A percentile compares a stretch with the other conserved stretches of the same genome.
These are phyloP conservation scores for Cyberlindnera bimundalis DNA, from an alignment of 805 yeast species.

Conservation along the genomic window DNA sequence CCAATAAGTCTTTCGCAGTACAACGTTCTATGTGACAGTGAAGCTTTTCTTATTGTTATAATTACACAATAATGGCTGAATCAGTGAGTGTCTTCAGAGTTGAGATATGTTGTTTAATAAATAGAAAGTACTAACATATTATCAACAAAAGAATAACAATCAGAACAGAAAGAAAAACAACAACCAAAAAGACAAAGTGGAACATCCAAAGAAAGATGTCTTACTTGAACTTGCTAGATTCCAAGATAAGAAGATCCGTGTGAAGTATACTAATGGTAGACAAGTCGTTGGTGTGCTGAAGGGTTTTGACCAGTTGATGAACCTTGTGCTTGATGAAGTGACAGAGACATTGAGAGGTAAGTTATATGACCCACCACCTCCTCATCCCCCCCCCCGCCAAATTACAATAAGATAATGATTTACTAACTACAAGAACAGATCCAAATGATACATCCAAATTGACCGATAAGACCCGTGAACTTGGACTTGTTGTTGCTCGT, in stretches of 20 bases:
- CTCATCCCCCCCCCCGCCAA: no score
- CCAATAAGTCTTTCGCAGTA: no score
- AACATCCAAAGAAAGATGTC: constrained; percentile 80
- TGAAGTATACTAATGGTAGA: constrained; percentile 84
- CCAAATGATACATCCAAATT: constrained; percentile 56
- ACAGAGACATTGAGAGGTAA: constrained; percentile 59
- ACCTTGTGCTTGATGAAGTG: constrained; percentile 69
- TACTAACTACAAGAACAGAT: constrained; percentile 33
- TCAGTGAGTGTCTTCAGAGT: not conserved
- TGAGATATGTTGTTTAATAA: no score
- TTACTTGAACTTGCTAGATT: constrained; percentile 77
- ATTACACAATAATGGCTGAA: not conserved
- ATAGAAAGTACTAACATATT: constrained; percentile 1
- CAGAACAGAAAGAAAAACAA: constrained; percentile 18
- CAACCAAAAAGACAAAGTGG: constrained; percentile 45
- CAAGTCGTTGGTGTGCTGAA: constrained; percentile 71
- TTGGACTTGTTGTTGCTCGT: constrained; percentile 81
- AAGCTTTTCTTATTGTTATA: no score
- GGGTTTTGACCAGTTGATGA: constrained; percentile 82
- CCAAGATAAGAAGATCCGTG: constrained; percentile 67
- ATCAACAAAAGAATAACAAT: constrained; percentile 13
- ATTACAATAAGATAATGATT: no score
- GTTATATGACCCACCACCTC: constrained; percentile 16
- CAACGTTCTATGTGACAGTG: no score
- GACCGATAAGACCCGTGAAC: constrained; percentile 56